Percentiles rank a stretch among this genome's conserved stretches.
phyloP scores from a whole-genome alignment of 169 alveolate genomes.

The Haemoproteus tartakovskyi region DNA sequence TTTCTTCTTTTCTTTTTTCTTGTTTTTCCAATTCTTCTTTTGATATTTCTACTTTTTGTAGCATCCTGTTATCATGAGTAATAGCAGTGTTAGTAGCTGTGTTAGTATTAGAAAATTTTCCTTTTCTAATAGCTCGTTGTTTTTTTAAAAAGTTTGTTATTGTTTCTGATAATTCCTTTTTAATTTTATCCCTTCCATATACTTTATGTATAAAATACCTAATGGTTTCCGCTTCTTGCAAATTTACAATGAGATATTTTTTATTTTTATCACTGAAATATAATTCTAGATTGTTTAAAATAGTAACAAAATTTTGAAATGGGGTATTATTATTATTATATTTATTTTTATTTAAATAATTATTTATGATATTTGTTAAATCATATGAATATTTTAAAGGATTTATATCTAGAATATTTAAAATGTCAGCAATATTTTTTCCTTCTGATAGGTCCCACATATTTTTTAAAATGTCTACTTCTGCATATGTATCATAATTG shows the following conservation, averaged over 20 bases:
- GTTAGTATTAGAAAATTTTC: too few species aligned
- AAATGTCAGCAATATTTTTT: slow-evolving; percentile 30
- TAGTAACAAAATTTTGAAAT: slow-evolving; percentile 8
- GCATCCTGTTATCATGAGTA: not conserved
- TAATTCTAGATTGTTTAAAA: slow-evolving; percentile 29
- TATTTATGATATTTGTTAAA: slow-evolving; percentile 16
- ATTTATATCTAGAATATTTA: slow-evolving; percentile 47
- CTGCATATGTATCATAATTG: slow-evolving; percentile 52
- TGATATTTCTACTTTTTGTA: not conserved
- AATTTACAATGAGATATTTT: slow-evolving; percentile 45
- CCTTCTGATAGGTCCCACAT: slow-evolving; percentile 39
- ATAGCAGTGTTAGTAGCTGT: not conserved
- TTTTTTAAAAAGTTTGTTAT: not conserved
- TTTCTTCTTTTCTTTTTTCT: not conserved
- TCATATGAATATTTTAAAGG: slow-evolving; percentile 59
- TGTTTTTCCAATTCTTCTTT: not conserved
- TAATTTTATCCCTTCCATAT: slow-evolving; percentile 7
- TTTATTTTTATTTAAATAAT: slow-evolving; percentile 26
- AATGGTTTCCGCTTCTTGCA: slow-evolving; percentile 65
- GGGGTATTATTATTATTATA: not conserved
- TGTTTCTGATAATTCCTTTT: not conserved
- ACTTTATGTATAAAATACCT: slow-evolving; percentile 49
- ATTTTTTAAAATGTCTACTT: slow-evolving; percentile 39
- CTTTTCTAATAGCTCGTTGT: not conserved
- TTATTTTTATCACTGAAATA: slow-evolving; percentile 55